Base-by-base conservation (phyloP, 345 rosid genomes). In the Brassica cretica region DNA sequence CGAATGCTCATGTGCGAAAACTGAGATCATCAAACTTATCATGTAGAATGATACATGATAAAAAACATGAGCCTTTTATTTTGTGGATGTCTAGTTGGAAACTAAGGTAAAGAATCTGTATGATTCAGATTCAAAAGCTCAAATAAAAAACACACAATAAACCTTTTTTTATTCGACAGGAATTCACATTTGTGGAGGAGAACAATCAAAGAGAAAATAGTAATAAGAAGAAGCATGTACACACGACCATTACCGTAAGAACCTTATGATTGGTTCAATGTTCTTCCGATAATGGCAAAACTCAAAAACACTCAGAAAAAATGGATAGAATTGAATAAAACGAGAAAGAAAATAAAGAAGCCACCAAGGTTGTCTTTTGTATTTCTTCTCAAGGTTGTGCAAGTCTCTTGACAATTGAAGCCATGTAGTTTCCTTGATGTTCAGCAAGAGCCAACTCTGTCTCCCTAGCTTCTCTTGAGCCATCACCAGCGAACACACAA, bases 391-490 rank as follows among this genome's bases (percentile, higher is more conserved):
- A 85, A 59, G 85, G 80, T 72, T 82, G 74, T 14, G 81, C 64
- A 66, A 86, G 89, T 85, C 91, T 85, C 80, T 91, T 87, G 73
- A 91, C 87, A 2, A 87, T 74, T 0, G 84, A 71, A 64, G 91
- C 93, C 94, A 84, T 89, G 78, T 89, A 87, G 85, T 88, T 88
- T 29, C 94, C 94, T 73, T 88, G 97, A 83, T 89, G 97, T 73
- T 88, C 94, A 41, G 94, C 93, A 30, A 89, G 85, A 44, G 89
- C 87, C 49, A 89, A 55, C 75, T 91, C 94, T 6, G 82, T 86
- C 21, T 87, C 97, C 49, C 82, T 88, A 33, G 94, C 89, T 76
- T 87, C 83, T 82, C 93, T 86, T 11, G 93, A 82, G 53, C 97
- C 97, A 84, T 91, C 93, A 59, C 94, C 94, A 27, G 90, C 90